Evolutionary conservation across 805 yeast genomes (phyloP).

Genomic region (Yarrowia osloensis): DNA sequence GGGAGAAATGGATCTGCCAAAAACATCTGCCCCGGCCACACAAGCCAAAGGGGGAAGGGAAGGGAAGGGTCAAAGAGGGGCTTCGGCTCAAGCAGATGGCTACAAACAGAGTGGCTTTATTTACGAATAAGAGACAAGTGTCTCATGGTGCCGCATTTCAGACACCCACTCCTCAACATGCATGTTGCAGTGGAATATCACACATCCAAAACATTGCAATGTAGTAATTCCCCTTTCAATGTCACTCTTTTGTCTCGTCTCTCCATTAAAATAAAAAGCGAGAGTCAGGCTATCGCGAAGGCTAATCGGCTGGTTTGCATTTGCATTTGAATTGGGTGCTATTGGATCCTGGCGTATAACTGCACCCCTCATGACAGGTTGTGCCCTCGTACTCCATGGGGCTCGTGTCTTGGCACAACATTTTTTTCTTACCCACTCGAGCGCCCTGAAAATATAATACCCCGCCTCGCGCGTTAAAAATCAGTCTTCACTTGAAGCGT

Average conservation of each 20-base stretch:
- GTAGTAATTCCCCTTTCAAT: background rate
- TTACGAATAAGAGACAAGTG: no score
- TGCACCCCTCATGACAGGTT: constrained; percentile 4
- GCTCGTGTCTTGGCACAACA: background rate
- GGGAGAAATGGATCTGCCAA: background rate
- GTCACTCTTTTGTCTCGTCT: background rate
- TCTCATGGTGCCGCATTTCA: no score
- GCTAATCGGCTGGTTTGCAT: constrained; percentile 12
- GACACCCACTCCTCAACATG: background rate
- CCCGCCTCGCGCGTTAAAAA: background rate
- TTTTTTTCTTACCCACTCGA: background rate
- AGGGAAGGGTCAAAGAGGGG: background rate
- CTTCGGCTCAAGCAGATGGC: background rate
- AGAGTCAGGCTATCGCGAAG: constrained; percentile 9
- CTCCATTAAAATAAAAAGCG: background rate
- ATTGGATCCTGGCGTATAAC: constrained; percentile 11
- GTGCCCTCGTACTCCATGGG: background rate
- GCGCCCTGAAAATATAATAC: background rate
- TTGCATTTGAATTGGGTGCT: constrained; percentile 4
- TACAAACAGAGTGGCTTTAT: background rate
- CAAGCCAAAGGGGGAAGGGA: background rate
- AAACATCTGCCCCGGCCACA: background rate
- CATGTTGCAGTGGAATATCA: background rate
- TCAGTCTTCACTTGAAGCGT: background rate
- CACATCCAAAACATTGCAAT: no score